Evolutionary conservation across 495 filamentous ascomycete genomes (phyloP), one percentile per base, ranked within the genome.

Genomic region (Chaetomium cochliodes): DNA sequence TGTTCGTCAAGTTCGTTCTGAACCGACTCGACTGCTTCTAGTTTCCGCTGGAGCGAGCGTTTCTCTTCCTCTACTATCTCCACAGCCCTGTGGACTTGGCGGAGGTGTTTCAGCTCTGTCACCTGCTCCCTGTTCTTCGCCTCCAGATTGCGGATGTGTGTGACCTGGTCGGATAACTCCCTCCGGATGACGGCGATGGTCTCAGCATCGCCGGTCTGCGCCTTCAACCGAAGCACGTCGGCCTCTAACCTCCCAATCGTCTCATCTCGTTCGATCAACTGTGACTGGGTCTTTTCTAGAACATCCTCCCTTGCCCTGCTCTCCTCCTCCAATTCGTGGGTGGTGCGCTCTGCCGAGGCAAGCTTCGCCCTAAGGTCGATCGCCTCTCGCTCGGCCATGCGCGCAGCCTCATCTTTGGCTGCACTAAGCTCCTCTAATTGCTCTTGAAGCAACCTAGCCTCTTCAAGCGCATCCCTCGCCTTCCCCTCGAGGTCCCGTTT

Each of bases 11-110:
- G 81, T 69, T 96, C 88, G 20, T 85, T 80, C 62, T 91, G 84
- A 15, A 97, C 69, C 25, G 86, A 83, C 64, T 90, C 86, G 81
- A 94, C 88, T 28, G 89, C 77, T 64, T 90, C 85, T 30, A 99
- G 67, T 67, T 86, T 90, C 56, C 85, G 85, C 72, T 97, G 88
- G 58, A 99, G 79, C 0, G 86, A 84, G 65, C 89, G 83, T 79
- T 98, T 98, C 78, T 99, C 91, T 71, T 99, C 94, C 69, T 98
- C 93, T 0, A 97, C 88, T n/a, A 98, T 84, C 66, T 97, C 92
- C 5, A 97, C 87, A 42, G 88, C 91, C 74, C 90, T 93, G 69
- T 91, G 87, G 22, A 87, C 72, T 70, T 91, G 88, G 18, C 92
- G 86, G 47, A 93, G 81, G 63, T 90, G 87, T 58, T 89, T 90